phyloP scores from a whole-genome alignment of 352 stramenopile genomes.

The Pythium brachiatum region DNA sequence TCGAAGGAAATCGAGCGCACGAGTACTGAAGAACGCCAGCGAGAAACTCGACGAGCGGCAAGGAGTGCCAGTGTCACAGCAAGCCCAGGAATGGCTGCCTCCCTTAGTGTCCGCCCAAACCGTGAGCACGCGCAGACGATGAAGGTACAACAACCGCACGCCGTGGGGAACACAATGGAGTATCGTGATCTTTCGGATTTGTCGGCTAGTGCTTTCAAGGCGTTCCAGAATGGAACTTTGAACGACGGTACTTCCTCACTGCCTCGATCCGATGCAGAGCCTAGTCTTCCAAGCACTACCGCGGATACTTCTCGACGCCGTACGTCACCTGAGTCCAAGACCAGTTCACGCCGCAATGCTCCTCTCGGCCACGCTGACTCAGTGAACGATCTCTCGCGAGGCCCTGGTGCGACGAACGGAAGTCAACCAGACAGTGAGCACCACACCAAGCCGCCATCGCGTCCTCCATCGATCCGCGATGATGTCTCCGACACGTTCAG shows the following conservation, averaged over 20 bases:
- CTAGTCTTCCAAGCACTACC: slow-evolving; percentile 12
- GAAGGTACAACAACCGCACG: slow-evolving; percentile 2
- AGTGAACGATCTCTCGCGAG: background rate
- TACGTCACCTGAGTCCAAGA: slow-evolving; percentile 17
- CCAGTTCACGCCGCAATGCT: slow-evolving; percentile 19
- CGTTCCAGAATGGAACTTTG: slow-evolving; percentile 47
- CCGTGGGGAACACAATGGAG: slow-evolving; percentile 25
- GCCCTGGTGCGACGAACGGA: slow-evolving; percentile 11
- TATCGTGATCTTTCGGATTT: slow-evolving; percentile 65
- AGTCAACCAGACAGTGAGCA: slow-evolving; percentile 33
- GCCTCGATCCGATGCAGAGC: slow-evolving; percentile 19
- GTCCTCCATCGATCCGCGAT: slow-evolving; percentile 49
- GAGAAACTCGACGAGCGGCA: background rate
- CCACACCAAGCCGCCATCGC: slow-evolving; percentile 23
- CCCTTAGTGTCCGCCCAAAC: background rate
- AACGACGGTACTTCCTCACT: slow-evolving; percentile 17
- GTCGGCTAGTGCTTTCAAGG: slow-evolving; percentile 59
- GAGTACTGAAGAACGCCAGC: slow-evolving; percentile 19
- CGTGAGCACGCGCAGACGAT: slow-evolving; percentile 24
- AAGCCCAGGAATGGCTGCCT: background rate
- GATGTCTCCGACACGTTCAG: slow-evolving; percentile 71
- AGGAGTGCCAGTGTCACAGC: slow-evolving; percentile 18
- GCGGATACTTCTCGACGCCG: slow-evolving; percentile 25
- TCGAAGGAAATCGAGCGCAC: slow-evolving; percentile 60
- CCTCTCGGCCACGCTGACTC: slow-evolving; percentile 6